Evolutionary conservation across 305 asterid genomes (phyloP).

Genomic region (Fraxinus greggii): DNA sequence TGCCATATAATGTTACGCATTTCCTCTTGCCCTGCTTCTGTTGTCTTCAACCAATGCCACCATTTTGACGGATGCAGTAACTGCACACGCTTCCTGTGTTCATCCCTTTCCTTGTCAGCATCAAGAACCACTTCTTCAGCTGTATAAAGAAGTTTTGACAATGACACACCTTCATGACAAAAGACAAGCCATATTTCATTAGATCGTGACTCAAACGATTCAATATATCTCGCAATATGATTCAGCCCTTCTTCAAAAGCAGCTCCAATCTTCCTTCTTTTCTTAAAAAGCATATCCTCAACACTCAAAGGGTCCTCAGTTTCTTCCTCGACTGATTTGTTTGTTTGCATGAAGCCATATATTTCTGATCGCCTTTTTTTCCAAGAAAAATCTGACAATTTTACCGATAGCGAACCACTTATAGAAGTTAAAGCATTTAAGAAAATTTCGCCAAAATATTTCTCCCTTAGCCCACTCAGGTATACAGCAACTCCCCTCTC

Average conservation of each 20-base stretch:
- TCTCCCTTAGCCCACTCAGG: constrained; percentile 93
- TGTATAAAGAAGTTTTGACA: constrained; percentile 83
- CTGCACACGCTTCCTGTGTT: constrained; percentile 67
- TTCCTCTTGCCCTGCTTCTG: constrained; percentile 89
- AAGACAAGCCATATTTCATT: constrained; percentile 98
- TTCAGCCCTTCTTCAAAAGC: constrained; percentile 72
- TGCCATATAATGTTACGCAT: constrained; percentile 80
- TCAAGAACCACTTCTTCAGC: constrained; percentile 73
- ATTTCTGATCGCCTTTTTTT: constrained; percentile 33
- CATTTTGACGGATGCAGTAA: constrained; percentile 93
- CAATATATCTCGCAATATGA: constrained; percentile 94
- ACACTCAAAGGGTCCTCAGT: constrained; percentile 36
- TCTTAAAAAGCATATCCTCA: constrained; percentile 37
- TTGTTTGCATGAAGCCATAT: constrained; percentile 30
- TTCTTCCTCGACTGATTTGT: constrained; percentile 41
- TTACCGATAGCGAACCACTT: constrained; percentile 50
- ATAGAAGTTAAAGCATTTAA: constrained; percentile 71
- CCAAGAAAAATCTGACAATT: constrained; percentile 39
- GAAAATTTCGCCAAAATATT: constrained; percentile 90
- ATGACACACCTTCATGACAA: constrained; percentile 88
- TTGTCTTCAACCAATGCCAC: constrained; percentile 97
- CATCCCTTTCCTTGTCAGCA: constrained; percentile 47
- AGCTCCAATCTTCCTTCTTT: constrained; percentile 35
- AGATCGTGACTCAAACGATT: constrained; percentile 87
- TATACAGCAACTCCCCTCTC: constrained; percentile 84